phyloP scores from a whole-genome alignment of 192 early-diverging fungal species.

The Martensiomyces pterosporus region DNA sequence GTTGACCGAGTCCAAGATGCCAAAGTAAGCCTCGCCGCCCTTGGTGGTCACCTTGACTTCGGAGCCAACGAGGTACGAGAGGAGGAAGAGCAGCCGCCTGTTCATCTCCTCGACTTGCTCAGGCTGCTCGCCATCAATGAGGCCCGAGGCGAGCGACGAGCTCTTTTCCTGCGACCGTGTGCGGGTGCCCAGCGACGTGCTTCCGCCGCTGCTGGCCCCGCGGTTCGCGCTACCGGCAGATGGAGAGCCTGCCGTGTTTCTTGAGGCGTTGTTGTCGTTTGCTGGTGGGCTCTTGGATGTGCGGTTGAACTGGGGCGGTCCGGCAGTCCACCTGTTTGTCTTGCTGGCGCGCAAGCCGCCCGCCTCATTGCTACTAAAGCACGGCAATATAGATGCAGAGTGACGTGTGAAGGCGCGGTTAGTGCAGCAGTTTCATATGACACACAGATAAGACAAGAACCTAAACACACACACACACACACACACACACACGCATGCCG shows the following conservation, averaged over 20 bases:
- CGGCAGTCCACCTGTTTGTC: conserved; percentile 29
- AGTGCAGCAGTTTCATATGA: too few relatives aligned
- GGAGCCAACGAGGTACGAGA: conserved; percentile 39
- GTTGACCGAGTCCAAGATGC: conserved; percentile 43
- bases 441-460: too few relatives aligned
- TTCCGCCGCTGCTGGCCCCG: not conserved
- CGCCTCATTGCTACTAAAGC: conserved; percentile 4
- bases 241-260: too few relatives aligned
- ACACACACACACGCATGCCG: too few relatives aligned
- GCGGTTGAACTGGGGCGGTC: conserved; percentile 32
- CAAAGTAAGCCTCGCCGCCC: conserved; percentile 18
- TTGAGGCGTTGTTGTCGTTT: conserved; percentile 8
- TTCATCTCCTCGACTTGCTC: conserved; percentile 47
- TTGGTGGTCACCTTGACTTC: conserved; percentile 26
- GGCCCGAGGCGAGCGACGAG: not conserved
- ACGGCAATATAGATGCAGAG: too few relatives aligned
- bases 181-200: not conserved
- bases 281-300: conserved; percentile 15
- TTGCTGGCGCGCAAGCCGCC: conserved; percentile 12
- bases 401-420: too few relatives aligned
- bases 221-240: conserved; percentile 1
- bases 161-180: conserved; percentile 6
- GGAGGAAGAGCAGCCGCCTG: conserved; percentile 37
- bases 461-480: too few relatives aligned
- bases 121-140: conserved; percentile 41